phyloP scores from a whole-genome alignment of 1,139 yeast genomes.

The Tardiomyces digboiensis region DNA sequence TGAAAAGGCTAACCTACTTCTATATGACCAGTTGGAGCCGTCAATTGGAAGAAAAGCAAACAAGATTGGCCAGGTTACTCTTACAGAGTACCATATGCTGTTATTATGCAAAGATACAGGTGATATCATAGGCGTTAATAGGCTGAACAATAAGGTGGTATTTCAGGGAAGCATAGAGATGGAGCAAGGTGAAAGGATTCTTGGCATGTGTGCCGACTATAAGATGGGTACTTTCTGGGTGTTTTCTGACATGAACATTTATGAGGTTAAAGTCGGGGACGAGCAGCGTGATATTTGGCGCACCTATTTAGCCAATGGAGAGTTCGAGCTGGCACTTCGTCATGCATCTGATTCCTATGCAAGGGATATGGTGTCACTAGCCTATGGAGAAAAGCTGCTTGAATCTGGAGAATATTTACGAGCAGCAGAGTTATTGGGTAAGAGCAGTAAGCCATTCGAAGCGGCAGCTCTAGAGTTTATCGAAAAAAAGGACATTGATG shows the following conservation, averaged over 20 bases:
- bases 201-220: constrained; percentile 56
- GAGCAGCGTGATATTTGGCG: constrained; percentile 76
- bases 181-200: constrained; percentile 32
- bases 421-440: constrained; percentile 59
- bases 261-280: constrained; percentile 53
- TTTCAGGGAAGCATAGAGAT: constrained; percentile 32
- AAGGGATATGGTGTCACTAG: constrained; percentile 46
- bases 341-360: constrained; percentile 34
- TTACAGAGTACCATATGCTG: constrained; percentile 46
- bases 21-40: constrained; percentile 27
- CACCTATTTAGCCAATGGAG: constrained; percentile 48
- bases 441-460: constrained; percentile 62
- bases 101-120: constrained; percentile 31
- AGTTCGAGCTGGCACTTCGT: constrained; percentile 60
- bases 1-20: constrained; percentile 21
- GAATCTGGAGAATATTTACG: constrained; percentile 26
- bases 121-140: constrained; percentile 35
- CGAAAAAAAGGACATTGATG: constrained; percentile 33
- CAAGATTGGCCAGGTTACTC: constrained; percentile 29
- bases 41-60: constrained; percentile 23
- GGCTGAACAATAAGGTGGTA: constrained; percentile 38
- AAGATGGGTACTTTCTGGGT: constrained; percentile 50
- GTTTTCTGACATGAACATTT: constrained; percentile 40
- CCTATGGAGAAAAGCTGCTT: constrained; percentile 53
- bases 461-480: constrained; percentile 56